Evolutionary conservation across 495 filamentous ascomycete genomes (phyloP), one percentile per base, ranked within the genome.

Genomic region (Penicillium parvum): DNA sequence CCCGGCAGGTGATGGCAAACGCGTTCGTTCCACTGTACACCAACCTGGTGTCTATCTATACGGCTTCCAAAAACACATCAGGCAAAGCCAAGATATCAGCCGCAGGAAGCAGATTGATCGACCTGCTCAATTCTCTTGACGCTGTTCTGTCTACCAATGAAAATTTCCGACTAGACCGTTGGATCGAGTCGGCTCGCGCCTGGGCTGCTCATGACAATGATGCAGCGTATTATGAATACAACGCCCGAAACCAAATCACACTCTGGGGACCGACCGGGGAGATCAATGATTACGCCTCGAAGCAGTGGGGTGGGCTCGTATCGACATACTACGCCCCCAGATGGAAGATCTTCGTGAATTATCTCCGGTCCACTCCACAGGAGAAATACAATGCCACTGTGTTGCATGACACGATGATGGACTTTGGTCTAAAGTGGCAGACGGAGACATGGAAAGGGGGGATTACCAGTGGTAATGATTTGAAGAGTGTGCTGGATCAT

Each of bases 211-310:
- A 35, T 6, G 53, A 68, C 39, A 20, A 46, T 2, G 52, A 47
- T 3, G 58, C 59, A 34, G 50, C 64, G 11, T 76, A 69, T 45
- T 61, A 66, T 42, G 73, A 74, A 43, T 76, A 74, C 45, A 60
- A 77, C 27, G 74, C 74, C 5, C 65, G 69, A 28, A 76, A 77
- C 42, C 73, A 77, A 42, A 66, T 77, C 39, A 77, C 74, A 10
- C 60, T 76, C 3, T 79, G 73, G 73, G 75, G 75, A 0, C 75
- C 74, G 1, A 51, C 47, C 2, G 71, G 74, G 7, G 53, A 79
- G 48, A 74, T 77, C 18, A 60, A 46, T 16, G 74, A 77, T 47
- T 77, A 77, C 44, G 72, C 72, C 2, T 69, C 64, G 0, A 76
- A 76, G 44, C 52, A 53, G 28, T 79, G 73, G 74, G 62, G 62